Evolutionary conservation across 768 basidiomycete species (phyloP).

Genomic region (Mycena rosella): DNA sequence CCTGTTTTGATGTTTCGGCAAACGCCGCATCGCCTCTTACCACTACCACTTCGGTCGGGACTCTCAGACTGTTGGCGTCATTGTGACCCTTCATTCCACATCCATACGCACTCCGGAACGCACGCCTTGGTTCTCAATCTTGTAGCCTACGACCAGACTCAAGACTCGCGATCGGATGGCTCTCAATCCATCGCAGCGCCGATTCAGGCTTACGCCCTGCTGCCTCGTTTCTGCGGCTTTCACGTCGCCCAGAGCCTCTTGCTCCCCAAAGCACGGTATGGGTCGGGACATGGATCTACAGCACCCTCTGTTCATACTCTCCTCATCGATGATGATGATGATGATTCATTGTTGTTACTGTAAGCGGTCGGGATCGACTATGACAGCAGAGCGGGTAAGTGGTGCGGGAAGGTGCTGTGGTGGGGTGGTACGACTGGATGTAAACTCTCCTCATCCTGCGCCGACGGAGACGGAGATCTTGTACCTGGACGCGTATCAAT

Average conservation of each 20-base stretch:
- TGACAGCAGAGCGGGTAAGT: too few relatives aligned
- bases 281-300: background rate
- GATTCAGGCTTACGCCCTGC: background rate
- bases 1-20: too few relatives aligned
- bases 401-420: too few relatives aligned
- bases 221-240: too few relatives aligned
- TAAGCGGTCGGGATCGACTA: too few relatives aligned
- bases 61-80: background rate
- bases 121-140: background rate
- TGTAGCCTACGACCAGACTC: background rate
- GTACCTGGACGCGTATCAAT: too few relatives aligned
- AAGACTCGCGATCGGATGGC: slow-evolving; percentile 1
- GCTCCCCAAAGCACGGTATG: background rate
- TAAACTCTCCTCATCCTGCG: background rate
- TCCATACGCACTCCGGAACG: background rate
- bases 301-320: slow-evolving; percentile 1
- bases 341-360: too few relatives aligned
- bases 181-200: background rate
- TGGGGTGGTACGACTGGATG: too few relatives aligned
- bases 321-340: too few relatives aligned
- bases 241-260: slow-evolving; percentile 1
- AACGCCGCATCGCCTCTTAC: too few relatives aligned
- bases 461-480: too few relatives aligned
- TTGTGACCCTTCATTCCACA: background rate
- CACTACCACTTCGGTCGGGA: too few relatives aligned